These are phyloP conservation scores for Cryptosporidium canis DNA, from an alignment of 169 alveolate genomes.

Conservation along the genomic window DNA sequence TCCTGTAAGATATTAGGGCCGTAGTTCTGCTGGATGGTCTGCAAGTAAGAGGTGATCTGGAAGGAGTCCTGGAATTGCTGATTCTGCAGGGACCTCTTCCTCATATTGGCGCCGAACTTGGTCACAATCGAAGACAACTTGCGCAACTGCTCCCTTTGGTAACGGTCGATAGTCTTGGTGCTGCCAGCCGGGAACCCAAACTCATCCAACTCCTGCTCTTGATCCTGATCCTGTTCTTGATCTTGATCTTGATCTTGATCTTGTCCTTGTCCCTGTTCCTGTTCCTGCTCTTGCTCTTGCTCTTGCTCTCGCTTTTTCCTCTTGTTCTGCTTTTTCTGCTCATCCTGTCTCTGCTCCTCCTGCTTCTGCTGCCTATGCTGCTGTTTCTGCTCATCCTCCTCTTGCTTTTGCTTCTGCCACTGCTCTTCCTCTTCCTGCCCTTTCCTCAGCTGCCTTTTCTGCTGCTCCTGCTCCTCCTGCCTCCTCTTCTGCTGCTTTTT, in stretches of 20 bases:
- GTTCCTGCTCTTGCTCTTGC: neutral
- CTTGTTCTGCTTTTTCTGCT: neutral
- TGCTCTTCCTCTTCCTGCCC: neutral
- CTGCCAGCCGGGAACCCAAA: too few relatives aligned
- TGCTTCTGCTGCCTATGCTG: neutral
- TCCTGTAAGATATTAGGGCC: constrained; percentile 64
- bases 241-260: too few relatives aligned
- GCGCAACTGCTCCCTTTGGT: constrained; percentile 39
- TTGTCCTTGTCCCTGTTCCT: too few relatives aligned
- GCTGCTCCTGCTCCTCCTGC: neutral
- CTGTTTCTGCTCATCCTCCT: too few relatives aligned
- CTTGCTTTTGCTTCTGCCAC: neutral
- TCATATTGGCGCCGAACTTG: constrained; percentile 68
- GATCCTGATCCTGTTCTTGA: neutral
- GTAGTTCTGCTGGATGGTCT: constrained; percentile 56
- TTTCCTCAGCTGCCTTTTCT: neutral
- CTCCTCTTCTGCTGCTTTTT: too few relatives aligned
- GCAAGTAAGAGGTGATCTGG: constrained; percentile 63
- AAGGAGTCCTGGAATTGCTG: constrained; percentile 70
- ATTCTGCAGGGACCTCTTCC: constrained; percentile 57
- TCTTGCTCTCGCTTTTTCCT: too few relatives aligned
- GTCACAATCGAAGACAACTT: constrained; percentile 50
- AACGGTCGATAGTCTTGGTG: neutral
- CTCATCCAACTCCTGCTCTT: neutral
- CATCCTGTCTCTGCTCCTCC: neutral